A percentile compares a stretch with the other conserved stretches of the same genome.
Conservation (phyloP, 352 stramenopile species). For the Bremia lactucae region DNA sequence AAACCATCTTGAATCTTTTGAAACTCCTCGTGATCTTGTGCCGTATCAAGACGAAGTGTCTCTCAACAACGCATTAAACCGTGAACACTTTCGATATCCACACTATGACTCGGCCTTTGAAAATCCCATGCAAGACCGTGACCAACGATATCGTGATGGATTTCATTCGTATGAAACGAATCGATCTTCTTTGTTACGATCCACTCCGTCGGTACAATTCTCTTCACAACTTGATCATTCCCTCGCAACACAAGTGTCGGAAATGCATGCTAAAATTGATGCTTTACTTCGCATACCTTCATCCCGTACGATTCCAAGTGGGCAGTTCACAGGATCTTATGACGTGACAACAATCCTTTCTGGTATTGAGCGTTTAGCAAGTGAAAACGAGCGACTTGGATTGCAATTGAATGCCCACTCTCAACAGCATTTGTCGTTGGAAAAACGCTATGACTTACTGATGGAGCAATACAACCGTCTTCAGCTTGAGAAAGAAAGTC, state of each 20-base stretch:
- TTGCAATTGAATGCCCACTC: constrained; percentile 72
- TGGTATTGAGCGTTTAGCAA: constrained; percentile 58
- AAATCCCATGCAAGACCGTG: too few species aligned
- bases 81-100: too few species aligned
- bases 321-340: constrained; percentile 30
- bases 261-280: constrained; percentile 67
- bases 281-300: constrained; percentile 70
- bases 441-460: constrained; percentile 60
- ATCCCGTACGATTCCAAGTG: too few species aligned
- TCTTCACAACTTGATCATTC: too few species aligned
- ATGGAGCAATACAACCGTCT: constrained; percentile 48
- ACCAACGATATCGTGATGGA: too few species aligned
- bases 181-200: too few species aligned
- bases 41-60: constrained; percentile 30
- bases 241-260: too few species aligned
- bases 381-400: constrained; percentile 64
- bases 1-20: not conserved
- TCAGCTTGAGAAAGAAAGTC: constrained; percentile 49
- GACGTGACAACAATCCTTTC: constrained; percentile 54
- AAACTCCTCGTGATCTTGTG: constrained; percentile 25
- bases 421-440: constrained; percentile 58
- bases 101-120: too few species aligned
- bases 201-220: too few species aligned
- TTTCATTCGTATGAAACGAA: too few species aligned
- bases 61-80: too few species aligned